phyloP scores from a whole-genome alignment of 2,329 filamentous ascomycete species.

The Penicillium sp. region DNA sequence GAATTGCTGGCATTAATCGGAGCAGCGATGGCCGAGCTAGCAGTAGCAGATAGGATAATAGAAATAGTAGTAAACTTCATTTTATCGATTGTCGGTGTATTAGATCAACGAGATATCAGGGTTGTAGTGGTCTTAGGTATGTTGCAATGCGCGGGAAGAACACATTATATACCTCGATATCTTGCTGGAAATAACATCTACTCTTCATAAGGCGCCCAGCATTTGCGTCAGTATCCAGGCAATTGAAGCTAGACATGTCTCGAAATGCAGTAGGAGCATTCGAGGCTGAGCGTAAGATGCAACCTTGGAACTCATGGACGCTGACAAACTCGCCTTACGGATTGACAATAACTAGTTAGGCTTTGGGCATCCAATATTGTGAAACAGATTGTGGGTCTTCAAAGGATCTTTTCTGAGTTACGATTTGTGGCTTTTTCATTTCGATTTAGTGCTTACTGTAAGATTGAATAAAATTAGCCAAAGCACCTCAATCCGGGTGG shows the following conservation, averaged over 20 bases:
- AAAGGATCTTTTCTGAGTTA: background rate
- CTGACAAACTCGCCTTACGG: background rate
- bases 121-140: background rate
- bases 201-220: background rate
- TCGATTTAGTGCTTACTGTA: background rate
- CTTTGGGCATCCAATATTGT: background rate
- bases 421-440: background rate
- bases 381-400: background rate
- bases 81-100: background rate
- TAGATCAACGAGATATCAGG: background rate
- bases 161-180: background rate
- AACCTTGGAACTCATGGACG: background rate
- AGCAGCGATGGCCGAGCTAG: conserved; percentile 14
- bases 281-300: background rate
- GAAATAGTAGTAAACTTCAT: conserved; percentile 17
- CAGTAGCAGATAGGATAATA: conserved; percentile 10
- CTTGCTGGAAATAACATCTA: background rate
- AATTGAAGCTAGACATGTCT: background rate
- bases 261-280: background rate
- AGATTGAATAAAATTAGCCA: too few relatives aligned
- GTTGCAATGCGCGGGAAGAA: too few relatives aligned
- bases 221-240: background rate
- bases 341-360: background rate
- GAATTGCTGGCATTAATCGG: conserved; percentile 3
- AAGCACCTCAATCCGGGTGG: too few relatives aligned